These are phyloP conservation scores for Hypholoma sublateritium DNA, from an alignment of 768 basidiomycete genomes.

Conservation along the genomic window DNA sequence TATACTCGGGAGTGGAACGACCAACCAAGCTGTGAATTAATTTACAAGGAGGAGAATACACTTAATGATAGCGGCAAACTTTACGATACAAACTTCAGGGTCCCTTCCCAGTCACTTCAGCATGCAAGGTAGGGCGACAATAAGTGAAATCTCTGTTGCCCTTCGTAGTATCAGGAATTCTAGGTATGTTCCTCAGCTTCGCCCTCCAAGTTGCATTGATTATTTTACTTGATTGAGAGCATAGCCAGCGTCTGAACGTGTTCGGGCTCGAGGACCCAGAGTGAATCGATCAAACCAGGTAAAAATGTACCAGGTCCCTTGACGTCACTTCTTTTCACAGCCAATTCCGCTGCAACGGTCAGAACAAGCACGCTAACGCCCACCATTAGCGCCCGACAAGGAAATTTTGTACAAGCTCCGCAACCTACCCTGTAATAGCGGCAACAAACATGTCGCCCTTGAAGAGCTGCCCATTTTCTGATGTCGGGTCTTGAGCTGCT, in stretches of 20 bases:
- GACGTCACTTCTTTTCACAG: slow-evolving; percentile 46
- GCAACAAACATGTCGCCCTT: slow-evolving; percentile 76
- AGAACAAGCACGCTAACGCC: slow-evolving; percentile 50
- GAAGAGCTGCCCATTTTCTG: slow-evolving; percentile 41
- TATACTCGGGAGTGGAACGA: too few relatives aligned
- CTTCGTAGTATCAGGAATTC: too few relatives aligned
- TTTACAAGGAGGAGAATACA: too few relatives aligned
- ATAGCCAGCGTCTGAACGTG: slow-evolving; percentile 30
- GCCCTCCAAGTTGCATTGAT: not conserved
- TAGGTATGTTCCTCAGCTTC: too few relatives aligned
- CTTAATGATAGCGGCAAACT: too few relatives aligned
- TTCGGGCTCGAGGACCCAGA: slow-evolving; percentile 38
- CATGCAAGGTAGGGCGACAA: too few relatives aligned
- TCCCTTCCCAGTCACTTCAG: too few relatives aligned
- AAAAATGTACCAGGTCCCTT: slow-evolving; percentile 68
- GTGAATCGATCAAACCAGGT: slow-evolving; percentile 59
- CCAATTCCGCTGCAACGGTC: slow-evolving; percentile 63
- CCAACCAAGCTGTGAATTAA: too few relatives aligned
- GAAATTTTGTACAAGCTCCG: not conserved
- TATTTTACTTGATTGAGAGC: slow-evolving; percentile 25
- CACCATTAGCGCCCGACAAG: slow-evolving; percentile 9
- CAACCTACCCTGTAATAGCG: slow-evolving; percentile 71
- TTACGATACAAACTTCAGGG: too few relatives aligned
- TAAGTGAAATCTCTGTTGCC: too few relatives aligned
- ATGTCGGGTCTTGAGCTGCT: slow-evolving; percentile 23